Conservation (phyloP, 768 basidiomycete genomes). For the Suillus ampliporus region DNA sequence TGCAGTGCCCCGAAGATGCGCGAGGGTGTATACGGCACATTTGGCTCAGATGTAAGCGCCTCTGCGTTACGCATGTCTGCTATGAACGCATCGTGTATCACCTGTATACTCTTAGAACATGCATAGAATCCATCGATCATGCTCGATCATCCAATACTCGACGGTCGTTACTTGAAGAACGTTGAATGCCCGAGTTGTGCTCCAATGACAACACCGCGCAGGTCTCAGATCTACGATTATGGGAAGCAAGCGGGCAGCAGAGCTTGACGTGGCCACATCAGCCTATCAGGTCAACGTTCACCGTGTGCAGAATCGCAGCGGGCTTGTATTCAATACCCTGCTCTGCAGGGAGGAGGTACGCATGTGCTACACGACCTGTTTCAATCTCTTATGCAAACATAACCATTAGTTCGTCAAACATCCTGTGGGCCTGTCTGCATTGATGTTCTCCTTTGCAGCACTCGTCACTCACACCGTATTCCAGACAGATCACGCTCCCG, state of each 20-base stretch:
- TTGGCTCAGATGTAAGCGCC: no score
- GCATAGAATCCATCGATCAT: no score
- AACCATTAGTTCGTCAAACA: slow-evolving; percentile 67
- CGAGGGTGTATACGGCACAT: no score
- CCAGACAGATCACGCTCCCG: slow-evolving; percentile 73
- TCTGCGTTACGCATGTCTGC: no score
- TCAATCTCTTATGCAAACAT: slow-evolving; percentile 10
- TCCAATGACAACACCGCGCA: neutral
- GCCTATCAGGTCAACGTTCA: no score
- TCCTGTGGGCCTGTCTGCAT: slow-evolving; percentile 76
- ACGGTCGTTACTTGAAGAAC: neutral
- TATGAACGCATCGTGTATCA: no score
- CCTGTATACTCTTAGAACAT: no score
- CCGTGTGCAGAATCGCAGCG: slow-evolving; percentile 25
- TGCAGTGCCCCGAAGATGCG: no score
- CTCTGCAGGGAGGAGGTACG: slow-evolving; percentile 70
- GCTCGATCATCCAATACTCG: neutral
- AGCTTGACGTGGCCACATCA: no score
- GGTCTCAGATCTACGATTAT: neutral
- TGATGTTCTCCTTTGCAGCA: slow-evolving; percentile 85
- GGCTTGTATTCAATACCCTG: slow-evolving; percentile 80
- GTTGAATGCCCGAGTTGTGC: neutral
- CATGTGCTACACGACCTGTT: neutral
- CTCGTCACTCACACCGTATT: slow-evolving; percentile 88
- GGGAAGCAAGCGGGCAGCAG: neutral